These are phyloP conservation scores for Ehretia macrophylla DNA, from an alignment of 257 asterid genomes.

Conservation along the genomic window DNA sequence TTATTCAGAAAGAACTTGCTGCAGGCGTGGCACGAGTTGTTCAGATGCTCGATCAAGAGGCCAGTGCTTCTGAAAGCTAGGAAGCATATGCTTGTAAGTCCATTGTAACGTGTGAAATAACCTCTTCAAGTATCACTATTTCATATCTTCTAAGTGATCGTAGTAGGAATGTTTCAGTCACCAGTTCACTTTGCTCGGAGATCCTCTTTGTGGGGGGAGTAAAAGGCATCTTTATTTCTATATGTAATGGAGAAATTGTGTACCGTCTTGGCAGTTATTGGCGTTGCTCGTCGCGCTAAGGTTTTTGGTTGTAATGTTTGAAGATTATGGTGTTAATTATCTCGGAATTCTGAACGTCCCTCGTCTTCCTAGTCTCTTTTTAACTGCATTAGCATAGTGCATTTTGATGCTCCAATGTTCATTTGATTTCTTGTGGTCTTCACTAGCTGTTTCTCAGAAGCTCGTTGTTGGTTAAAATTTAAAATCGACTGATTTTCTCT, in stretches of 20 bases:
- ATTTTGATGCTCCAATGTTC: too few relatives aligned
- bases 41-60: constrained; percentile 67
- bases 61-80: background rate
- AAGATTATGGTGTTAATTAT: too few relatives aligned
- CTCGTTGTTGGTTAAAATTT: too few relatives aligned
- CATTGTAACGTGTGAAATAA: background rate
- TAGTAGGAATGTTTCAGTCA: background rate
- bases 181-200: background rate
- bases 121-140: background rate
- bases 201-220: background rate
- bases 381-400: too few relatives aligned
- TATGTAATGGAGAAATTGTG: background rate
- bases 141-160: constrained; percentile 14
- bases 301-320: too few relatives aligned
- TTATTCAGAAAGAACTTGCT: constrained; percentile 66
- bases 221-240: background rate
- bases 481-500: too few relatives aligned
- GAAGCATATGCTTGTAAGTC: constrained; percentile 25
- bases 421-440: too few relatives aligned
- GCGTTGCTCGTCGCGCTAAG: too few relatives aligned
- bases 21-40: constrained; percentile 93
- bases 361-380: too few relatives aligned
- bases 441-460: too few relatives aligned
- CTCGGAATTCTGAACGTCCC: too few relatives aligned
- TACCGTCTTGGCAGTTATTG: too few relatives aligned